These are phyloP conservation scores for Apiotrichum siamense DNA, from an alignment of 1,284 basidiomycete species.

Conservation along the genomic window DNA sequence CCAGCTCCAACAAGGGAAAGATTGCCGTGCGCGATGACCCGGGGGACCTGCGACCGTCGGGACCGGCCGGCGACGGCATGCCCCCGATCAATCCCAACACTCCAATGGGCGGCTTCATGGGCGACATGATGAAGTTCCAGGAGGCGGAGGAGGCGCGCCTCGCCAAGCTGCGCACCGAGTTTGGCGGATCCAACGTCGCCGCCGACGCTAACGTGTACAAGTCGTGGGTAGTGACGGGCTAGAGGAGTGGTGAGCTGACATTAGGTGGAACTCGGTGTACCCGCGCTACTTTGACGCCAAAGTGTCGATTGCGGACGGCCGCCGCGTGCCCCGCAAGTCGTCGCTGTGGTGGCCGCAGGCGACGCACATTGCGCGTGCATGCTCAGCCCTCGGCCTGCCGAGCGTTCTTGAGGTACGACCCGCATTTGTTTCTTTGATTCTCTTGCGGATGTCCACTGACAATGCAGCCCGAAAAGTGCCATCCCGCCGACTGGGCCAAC, in stretches of 20 bases:
- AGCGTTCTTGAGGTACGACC: slow-evolving; percentile 62
- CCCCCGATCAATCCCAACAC: slow-evolving; percentile 37
- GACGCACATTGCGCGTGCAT: slow-evolving; percentile 82
- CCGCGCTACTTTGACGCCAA: slow-evolving; percentile 97
- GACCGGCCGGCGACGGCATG: not conserved
- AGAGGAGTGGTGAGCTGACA: slow-evolving; percentile 1
- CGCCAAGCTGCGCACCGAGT: slow-evolving; percentile 40
- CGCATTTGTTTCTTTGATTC: not conserved
- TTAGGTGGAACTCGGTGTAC: slow-evolving; percentile 88
- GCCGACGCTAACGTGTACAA: slow-evolving; percentile 43
- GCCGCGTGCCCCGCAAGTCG: slow-evolving; percentile 71
- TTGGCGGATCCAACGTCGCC: slow-evolving; percentile 33
- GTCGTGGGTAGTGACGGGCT: slow-evolving; percentile 33
- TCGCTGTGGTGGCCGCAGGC: slow-evolving; percentile 91
- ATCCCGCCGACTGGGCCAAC: slow-evolving; percentile 95
- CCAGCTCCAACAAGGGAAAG: slow-evolving; percentile 28
- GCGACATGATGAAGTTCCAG: slow-evolving; percentile 47
- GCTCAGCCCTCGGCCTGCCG: slow-evolving; percentile 65
- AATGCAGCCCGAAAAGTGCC: slow-evolving; percentile 60
- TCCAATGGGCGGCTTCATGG: slow-evolving; percentile 49
- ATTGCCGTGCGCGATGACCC: slow-evolving; percentile 24
- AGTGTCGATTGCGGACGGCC: slow-evolving; percentile 72
- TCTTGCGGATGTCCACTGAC: slow-evolving; percentile 18
- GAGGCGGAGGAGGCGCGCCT: slow-evolving; percentile 44
- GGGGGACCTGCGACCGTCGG: slow-evolving; percentile 23